Conservation (phyloP, 164 flowering plant species). For the Pachysandra terminalis region DNA sequence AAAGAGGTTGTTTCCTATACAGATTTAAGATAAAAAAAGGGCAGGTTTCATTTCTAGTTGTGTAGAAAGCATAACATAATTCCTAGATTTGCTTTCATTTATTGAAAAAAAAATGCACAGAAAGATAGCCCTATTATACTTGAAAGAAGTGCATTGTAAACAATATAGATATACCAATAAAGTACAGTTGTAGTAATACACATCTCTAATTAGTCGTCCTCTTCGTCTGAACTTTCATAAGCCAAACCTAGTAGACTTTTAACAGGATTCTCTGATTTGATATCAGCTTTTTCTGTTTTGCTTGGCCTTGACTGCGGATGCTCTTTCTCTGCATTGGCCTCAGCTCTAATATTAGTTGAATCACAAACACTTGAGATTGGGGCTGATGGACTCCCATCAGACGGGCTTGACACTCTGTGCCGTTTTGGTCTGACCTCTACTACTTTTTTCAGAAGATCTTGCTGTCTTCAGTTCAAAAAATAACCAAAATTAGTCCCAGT, state of each 20-base stretch:
- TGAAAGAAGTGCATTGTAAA: no score
- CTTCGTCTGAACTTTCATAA: conserved; percentile 80
- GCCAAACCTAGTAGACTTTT: conserved; percentile 65
- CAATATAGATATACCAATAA: no score
- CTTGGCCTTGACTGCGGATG: background rate
- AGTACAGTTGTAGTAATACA: conserved; percentile 8
- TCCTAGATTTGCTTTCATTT: background rate
- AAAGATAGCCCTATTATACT: background rate
- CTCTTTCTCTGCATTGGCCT: conserved; percentile 12
- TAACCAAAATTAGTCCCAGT: conserved; percentile 1
- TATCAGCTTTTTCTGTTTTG: conserved; percentile 17
- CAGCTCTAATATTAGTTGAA: conserved; percentile 14
- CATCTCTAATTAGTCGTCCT: conserved; percentile 38
- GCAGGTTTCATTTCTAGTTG: background rate
- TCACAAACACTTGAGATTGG: conserved; percentile 15
- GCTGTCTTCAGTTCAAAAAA: conserved; percentile 57
- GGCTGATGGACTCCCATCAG: conserved; percentile 26
- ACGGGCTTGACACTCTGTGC: conserved; percentile 44
- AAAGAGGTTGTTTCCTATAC: background rate
- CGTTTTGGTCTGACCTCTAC: conserved; percentile 84
- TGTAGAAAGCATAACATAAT: background rate
- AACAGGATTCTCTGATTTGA: conserved; percentile 38
- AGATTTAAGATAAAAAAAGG: background rate
- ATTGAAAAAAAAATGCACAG: background rate
- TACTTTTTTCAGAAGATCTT: conserved; percentile 81